phyloP scores from a whole-genome alignment of 495 filamentous ascomycete genomes.

The Cudoniella acicularis region DNA sequence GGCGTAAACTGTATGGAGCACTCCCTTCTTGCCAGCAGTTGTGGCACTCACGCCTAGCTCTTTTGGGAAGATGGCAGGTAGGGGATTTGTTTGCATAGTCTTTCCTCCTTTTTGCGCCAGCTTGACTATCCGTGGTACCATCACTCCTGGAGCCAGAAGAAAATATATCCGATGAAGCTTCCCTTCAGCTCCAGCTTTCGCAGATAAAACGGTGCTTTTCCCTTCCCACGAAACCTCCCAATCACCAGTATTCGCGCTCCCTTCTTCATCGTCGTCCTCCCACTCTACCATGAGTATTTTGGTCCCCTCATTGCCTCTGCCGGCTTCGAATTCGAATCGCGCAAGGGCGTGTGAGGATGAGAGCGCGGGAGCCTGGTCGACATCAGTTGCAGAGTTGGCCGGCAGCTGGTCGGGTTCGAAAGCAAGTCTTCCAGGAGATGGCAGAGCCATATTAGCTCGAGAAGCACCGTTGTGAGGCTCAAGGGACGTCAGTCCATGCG shows the following conservation, averaged over 20 bases:
- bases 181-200: slow-evolving; percentile 51
- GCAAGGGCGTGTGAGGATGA: slow-evolving; percentile 55
- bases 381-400: slow-evolving; percentile 1
- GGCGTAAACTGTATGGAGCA: slow-evolving; percentile 79
- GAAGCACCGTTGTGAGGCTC: slow-evolving; percentile 15
- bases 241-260: slow-evolving; percentile 33
- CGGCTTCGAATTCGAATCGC: slow-evolving; percentile 81
- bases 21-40: slow-evolving; percentile 68
- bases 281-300: slow-evolving; percentile 86
- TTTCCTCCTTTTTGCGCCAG: slow-evolving; percentile 44
- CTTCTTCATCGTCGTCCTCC: slow-evolving; percentile 53
- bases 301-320: slow-evolving; percentile 72
- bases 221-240: slow-evolving; percentile 79
- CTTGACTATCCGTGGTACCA: slow-evolving; percentile 65
- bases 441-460: slow-evolving; percentile 20
- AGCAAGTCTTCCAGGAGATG: slow-evolving; percentile 17
- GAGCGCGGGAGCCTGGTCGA: slow-evolving; percentile 22
- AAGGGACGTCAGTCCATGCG: slow-evolving; percentile 20
- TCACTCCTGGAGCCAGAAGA: slow-evolving; percentile 61
- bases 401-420: slow-evolving; percentile 24
- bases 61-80: slow-evolving; percentile 77
- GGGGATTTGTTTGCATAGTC: slow-evolving; percentile 58
- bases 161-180: slow-evolving; percentile 68
- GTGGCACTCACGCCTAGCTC: slow-evolving; percentile 61
- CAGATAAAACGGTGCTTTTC: slow-evolving; percentile 62